Evolutionary conservation across 306 rosid species (phyloP), one percentile per base, ranked within the genome.

Genomic region (Fragaria nilgerrensis): DNA sequence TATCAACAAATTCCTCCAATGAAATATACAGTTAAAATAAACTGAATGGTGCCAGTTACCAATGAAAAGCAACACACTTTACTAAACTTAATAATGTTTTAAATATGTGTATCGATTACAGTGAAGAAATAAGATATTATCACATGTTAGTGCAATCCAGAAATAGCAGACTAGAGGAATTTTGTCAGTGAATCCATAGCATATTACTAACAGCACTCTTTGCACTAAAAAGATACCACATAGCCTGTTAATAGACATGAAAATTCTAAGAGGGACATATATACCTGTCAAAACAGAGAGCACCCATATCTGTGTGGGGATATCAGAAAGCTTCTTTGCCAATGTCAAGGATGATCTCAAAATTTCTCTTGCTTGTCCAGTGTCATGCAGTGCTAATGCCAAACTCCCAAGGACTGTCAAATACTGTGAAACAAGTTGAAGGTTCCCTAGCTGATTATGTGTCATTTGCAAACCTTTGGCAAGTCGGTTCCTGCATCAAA

Each of bases 401-500:
- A 95, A 87, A 87, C 93, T 92, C 81, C 98, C 98, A 23, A 95
- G 95, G 82, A 91, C 86, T 19, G 98, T 92, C 86, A 95, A 87
- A 87, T 95, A 95, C 75, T 95, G 97, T 65, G 98, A 84, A 73
- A 95, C 93, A 61, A 95, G 95, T 80, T 95, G 98, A 84, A 92
- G 97, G 87, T 92, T 95, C 74, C 98, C 98, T 90, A 95, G 86
- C 80, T 89, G 90, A 72, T 76, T 81, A 63, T 90, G 97, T 1
- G 98, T 87, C 91, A 95, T 84, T 86, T 95, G 98, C 84, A 95
- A 86, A 78, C 98, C 98, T 89, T 88, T 92, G 61, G 98, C 97
- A 70, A 95, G 85, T 72, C 97, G 93, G 77, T 90, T 95, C 75
- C 98, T 95, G 91, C 82, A 88, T 73, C 73, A 87, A 39, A 50